Evolutionary conservation across 208 protist species (phyloP).

Genomic region (Wallacemonas rigidus): DNA sequence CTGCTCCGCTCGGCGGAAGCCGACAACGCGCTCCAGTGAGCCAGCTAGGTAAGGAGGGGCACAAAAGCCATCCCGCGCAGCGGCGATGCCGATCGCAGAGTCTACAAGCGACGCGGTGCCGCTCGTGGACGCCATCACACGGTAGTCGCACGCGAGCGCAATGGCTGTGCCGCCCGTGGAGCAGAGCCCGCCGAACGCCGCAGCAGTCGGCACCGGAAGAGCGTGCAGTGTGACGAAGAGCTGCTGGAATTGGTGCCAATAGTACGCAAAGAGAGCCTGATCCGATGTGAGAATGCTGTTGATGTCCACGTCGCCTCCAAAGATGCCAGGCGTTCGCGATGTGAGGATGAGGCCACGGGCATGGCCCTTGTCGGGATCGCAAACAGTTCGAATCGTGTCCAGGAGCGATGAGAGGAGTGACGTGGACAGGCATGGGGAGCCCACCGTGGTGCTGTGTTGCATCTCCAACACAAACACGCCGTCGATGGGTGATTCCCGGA

Average conservation of each 20-base stretch:
- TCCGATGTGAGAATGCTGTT: constrained; percentile 35
- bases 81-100: constrained; percentile 70
- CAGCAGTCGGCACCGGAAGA: constrained; percentile 61
- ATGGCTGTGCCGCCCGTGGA: constrained; percentile 67
- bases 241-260: constrained; percentile 74
- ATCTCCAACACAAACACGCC: constrained; percentile 57
- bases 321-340: constrained; percentile 47
- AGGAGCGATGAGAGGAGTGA: constrained; percentile 50
- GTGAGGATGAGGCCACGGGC: constrained; percentile 71
- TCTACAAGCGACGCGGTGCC: background rate
- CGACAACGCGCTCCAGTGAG: constrained; percentile 61
- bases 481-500: constrained; percentile 50
- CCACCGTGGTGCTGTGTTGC: constrained; percentile 43
- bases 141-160: constrained; percentile 69
- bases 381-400: constrained; percentile 43
- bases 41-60: constrained; percentile 71
- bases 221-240: constrained; percentile 74
- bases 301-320: constrained; percentile 69
- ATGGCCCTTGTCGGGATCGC: constrained; percentile 48
- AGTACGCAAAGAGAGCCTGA: constrained; percentile 48
- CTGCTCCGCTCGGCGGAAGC: constrained; percentile 57
- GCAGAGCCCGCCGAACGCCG: constrained; percentile 76
- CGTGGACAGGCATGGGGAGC: constrained; percentile 46
- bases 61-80: constrained; percentile 54
- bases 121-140: constrained; percentile 61